Base-by-base conservation (phyloP, 176 grass and related monocot species). In the Stipa capillata region DNA sequence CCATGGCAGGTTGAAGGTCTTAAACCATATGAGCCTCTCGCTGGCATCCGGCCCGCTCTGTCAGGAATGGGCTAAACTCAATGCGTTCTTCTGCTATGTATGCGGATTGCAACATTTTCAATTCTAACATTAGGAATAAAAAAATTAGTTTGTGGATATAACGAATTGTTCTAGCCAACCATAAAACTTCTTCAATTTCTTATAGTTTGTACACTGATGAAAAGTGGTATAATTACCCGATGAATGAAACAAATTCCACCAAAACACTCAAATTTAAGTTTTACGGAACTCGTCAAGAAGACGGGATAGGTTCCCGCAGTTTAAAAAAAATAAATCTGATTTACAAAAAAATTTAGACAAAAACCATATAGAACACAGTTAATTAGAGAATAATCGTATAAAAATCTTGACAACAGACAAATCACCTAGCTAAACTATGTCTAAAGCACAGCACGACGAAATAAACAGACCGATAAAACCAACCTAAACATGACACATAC, bases 1-100 rank as follows among this genome's bases (percentile, higher is more conserved):
- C 51, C 86, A 88, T 88, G 53, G 41, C 20, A n/a, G 27, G n/a
- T n/a, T 4, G 47, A 54, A 18, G 40, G 50, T 24, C 32, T 77
- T 82, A 21, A 17, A 70, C 1, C 61, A 76, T 76, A 68, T 65
- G 49, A 6, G n/a, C 29, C 17, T 65, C 18, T 62, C 34, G 18
- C 65, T 42, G 44, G 55, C 47, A 20, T 3, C 3, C 59, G 69
- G 2, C 21, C 68, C 20, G 0, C 43, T 34, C 8, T 72, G 49
- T 16, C 72, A 16, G 3, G 23, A 14, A 42, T 4, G n/a, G 7
- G n/a, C 42, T 5, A 24, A 1, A 16, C 2, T 2, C 47, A 7
- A 1, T 20, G 17, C 20, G 6, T 45, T 1, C 43, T 18, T 49
- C 16, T 20, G 47, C 47, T 50, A 50, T 7, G 17, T 50, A 7